These are phyloP conservation scores for Helminthosporium solani DNA, from an alignment of 2,329 filamentous ascomycete genomes.

Conservation along the genomic window DNA sequence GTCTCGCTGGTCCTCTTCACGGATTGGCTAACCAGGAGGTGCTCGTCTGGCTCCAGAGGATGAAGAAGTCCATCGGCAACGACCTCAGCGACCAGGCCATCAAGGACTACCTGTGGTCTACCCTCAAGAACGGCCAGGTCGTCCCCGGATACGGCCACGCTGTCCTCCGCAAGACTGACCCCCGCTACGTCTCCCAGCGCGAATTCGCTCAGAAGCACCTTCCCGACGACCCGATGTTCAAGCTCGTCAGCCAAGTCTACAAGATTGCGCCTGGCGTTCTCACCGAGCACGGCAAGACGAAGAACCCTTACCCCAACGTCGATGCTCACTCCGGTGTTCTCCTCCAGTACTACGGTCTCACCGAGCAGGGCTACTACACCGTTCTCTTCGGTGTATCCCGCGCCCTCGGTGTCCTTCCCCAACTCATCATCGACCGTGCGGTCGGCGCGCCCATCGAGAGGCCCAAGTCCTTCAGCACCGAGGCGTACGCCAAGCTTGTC, in stretches of 20 bases:
- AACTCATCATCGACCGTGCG: slow-evolving; percentile 99
- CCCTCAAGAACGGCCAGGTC: slow-evolving; percentile 91
- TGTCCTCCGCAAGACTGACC: slow-evolving; percentile 99
- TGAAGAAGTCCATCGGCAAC: slow-evolving; percentile 93
- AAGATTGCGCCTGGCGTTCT: slow-evolving; percentile 98
- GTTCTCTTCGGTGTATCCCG: slow-evolving; percentile 98
- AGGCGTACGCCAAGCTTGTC: slow-evolving; percentile 91
- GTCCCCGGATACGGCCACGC: slow-evolving; percentile 98
- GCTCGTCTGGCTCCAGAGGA: slow-evolving; percentile 97
- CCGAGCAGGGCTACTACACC: slow-evolving; percentile 99
- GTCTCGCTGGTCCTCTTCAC: slow-evolving; percentile 96
- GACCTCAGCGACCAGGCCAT: slow-evolving; percentile 96
- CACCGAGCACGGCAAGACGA: slow-evolving; percentile 99
- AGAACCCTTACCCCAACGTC: slow-evolving; percentile 99
- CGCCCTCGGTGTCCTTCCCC: slow-evolving; percentile 95
- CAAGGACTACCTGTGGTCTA: slow-evolving; percentile 98
- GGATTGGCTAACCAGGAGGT: slow-evolving; percentile 99
- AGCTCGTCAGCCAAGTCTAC: slow-evolving; percentile 99
- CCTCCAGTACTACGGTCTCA: slow-evolving; percentile 98
- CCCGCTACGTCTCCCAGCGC: slow-evolving; percentile 97
- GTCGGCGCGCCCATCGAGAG: slow-evolving; percentile 96
- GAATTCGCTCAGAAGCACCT: slow-evolving; percentile 93
- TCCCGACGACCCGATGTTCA: slow-evolving; percentile 98
- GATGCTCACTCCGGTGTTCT: slow-evolving; percentile 99
- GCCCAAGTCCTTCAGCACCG: slow-evolving; percentile 98